Conservation (phyloP, 164 flowering plant genomes). For the Vitis vinifera region ASM3070453v1 NC_081815.1:6617001-6617500, state of each 20-base stretch:
- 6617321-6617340: constrained; percentile 15
- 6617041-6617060: no score
- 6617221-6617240: neutral
- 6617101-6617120: no score
- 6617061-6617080: no score
- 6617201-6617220: no score
- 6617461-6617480: constrained; percentile 40
- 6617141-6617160: no score
- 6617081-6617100: no score
- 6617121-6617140: no score
- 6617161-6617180: no score
- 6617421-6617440: constrained; percentile 7
- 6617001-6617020: no score
- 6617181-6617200: no score
- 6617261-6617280: neutral
- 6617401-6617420: neutral
- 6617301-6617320: constrained; percentile 14
- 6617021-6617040: no score
- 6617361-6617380: constrained; percentile 30
- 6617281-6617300: neutral
- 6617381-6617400: constrained; percentile 20
- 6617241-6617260: neutral
- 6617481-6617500: constrained; percentile 22
- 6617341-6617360: constrained; percentile 28
- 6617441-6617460: constrained; percentile 43